Percentiles rank a stretch among this genome's conserved stretches.
Conservation (phyloP, 2,329 filamentous ascomycete genomes). For the Microsporum audouinii region DNA sequence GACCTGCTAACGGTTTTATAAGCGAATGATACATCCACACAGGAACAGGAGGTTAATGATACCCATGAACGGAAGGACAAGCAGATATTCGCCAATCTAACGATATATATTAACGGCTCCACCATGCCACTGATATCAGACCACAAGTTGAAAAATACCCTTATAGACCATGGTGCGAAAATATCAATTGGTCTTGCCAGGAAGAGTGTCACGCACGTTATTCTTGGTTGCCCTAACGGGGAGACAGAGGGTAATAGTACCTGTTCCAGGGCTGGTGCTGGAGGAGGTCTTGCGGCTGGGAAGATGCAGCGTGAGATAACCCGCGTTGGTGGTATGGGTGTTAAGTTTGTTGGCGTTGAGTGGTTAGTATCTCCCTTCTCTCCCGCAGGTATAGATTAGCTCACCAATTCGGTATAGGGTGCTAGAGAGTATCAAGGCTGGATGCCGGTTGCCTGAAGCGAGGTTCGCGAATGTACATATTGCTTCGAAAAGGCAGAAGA, state of each 20-base stretch:
- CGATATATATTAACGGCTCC: conserved; percentile 78
- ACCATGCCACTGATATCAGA: conserved; percentile 73
- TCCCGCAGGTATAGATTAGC: too few species aligned
- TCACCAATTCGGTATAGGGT: conserved; percentile 42
- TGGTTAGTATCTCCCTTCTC: conserved; percentile 46
- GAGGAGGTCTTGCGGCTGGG: conserved; percentile 61
- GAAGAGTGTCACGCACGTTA: conserved; percentile 71
- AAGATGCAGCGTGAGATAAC: conserved; percentile 76
- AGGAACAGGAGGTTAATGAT: conserved; percentile 14
- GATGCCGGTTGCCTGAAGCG: conserved; percentile 62
- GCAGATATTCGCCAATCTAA: conserved; percentile 57
- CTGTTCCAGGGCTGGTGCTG: conserved; percentile 38
- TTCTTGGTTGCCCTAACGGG: conserved; percentile 53
- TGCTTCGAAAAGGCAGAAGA: conserved; percentile 51
- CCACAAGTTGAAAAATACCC: conserved; percentile 68
- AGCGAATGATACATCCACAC: conserved; percentile 15
- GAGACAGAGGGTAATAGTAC: not conserved
- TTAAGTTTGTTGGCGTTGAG: conserved; percentile 71
- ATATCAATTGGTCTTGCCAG: conserved; percentile 61
- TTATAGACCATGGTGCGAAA: conserved; percentile 61
- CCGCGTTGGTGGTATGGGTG: conserved; percentile 52
- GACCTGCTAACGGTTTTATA: not conserved
- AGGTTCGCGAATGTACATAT: conserved; percentile 55
- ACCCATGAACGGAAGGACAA: not conserved
- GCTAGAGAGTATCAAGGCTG: conserved; percentile 68